A percentile compares a stretch with the other conserved stretches of the same genome.
Conservation (phyloP, 306 rosid genomes). For the Cucumis hystrix region DNA sequence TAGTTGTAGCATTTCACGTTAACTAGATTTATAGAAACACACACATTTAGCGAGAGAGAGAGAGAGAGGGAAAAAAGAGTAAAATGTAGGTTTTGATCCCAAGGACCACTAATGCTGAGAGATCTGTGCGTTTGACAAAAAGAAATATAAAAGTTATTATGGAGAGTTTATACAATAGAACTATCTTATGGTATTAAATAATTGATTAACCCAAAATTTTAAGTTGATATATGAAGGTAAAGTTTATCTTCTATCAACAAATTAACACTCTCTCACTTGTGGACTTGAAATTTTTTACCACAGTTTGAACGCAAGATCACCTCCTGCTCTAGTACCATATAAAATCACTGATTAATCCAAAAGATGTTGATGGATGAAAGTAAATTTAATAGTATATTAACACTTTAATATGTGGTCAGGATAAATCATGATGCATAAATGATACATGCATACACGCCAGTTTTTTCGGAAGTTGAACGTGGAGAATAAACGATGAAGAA, state of each 20-base stretch:
- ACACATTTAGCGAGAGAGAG: not conserved
- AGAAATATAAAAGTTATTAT: not conserved
- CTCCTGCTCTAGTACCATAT: no score
- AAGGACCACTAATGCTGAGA: not conserved
- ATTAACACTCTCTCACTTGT: no score
- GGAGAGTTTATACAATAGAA: not conserved
- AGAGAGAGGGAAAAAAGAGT: not conserved
- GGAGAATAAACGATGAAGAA: not conserved
- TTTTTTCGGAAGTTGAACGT: not conserved
- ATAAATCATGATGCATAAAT: no score
- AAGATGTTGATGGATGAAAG: no score
- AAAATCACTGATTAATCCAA: no score
- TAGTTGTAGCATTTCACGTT: not conserved
- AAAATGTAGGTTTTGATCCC: not conserved
- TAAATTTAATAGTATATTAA: no score
- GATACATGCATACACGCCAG: not conserved
- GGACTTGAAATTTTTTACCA: no score
- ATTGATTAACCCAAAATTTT: no score
- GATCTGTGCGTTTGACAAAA: not conserved
- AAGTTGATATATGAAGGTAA: no score
- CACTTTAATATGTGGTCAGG: no score
- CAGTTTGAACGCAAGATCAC: no score
- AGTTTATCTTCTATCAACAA: no score
- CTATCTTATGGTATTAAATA: not conserved
- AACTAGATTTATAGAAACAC: not conserved